phyloP scores from a whole-genome alignment of 2,329 filamentous ascomycete species.

The Hypoxylon sp. region DNA sequence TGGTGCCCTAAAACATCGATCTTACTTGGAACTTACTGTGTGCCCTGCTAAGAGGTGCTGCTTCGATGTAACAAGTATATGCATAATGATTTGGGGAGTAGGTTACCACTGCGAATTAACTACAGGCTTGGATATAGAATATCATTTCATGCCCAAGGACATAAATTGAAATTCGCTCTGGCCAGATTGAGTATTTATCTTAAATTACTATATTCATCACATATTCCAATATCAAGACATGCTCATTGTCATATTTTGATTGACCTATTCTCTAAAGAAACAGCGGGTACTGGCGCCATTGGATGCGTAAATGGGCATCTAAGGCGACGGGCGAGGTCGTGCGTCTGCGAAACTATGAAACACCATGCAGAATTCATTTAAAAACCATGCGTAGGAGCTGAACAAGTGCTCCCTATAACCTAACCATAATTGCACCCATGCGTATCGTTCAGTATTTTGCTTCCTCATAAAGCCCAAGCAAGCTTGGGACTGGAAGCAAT shows the following conservation, averaged over 20 bases:
- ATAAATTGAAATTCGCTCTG: no score
- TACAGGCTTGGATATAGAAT: no score
- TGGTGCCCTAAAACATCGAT: not conserved
- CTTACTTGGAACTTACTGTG: not conserved
- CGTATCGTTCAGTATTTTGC: slow-evolving; percentile 21
- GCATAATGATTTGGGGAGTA: no score
- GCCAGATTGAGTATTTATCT: no score
- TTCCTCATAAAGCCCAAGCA: slow-evolving; percentile 9
- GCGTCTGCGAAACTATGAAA: slow-evolving; percentile 20
- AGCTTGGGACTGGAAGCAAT: slow-evolving; percentile 3
- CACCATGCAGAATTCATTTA: slow-evolving; percentile 10
- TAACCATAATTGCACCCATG: slow-evolving; percentile 21
- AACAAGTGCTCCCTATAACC: slow-evolving; percentile 23
- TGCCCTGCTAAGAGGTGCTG: not conserved
- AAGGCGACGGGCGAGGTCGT: not conserved
- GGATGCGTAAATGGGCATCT: slow-evolving; percentile 13
- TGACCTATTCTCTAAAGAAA: slow-evolving; percentile 26
- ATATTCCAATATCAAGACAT: not conserved
- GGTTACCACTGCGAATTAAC: no score
- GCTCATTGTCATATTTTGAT: slow-evolving; percentile 35
- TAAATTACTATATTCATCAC: not conserved
- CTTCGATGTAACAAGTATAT: not conserved
- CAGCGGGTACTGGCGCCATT: slow-evolving; percentile 7
- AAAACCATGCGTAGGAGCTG: slow-evolving; percentile 26
- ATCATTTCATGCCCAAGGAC: no score